Evolutionary conservation across 2,329 filamentous ascomycete genomes (phyloP), one percentile per base, ranked within the genome.

Genomic region (Rhinocladiella similis): DNA sequence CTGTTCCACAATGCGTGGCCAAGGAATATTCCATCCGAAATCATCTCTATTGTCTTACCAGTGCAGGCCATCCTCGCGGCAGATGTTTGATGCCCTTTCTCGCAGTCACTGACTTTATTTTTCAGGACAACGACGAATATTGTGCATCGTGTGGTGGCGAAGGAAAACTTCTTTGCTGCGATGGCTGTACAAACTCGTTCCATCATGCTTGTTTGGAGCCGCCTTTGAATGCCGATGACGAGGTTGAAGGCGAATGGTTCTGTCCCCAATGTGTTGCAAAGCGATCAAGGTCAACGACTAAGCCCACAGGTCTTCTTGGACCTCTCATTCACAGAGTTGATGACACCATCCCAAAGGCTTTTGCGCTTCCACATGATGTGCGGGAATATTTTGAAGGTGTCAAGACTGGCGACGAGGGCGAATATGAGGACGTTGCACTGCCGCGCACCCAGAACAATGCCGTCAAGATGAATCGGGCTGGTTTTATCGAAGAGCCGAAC

Each of bases 151-250:
- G 94, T 75, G 85, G 87, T 67, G 89, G 88, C 62, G 88, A 85
- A 64, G 93, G 93, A 55, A 85, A 91, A 65, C 83, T 99, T 61
- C 82, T 97, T 63, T 97, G 92, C 75, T 99, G 94, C 73, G 94
- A 97, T 75, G 90, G 89, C 61, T 99, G 94, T 75, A 84, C 87
- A 59, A 85, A 90, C 64, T 90, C 92, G 5, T 97, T 95, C 74
- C 94, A 97, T 73, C 91, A 94, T 70, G 81, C 84, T 57, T 97
- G 94, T 71, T 84, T 94, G 64, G 88, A 95, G 72, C 91, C 93
- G 60, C 88, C 90, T 38, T 78, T 91, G 64, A 80, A 85, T 53
- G 81, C 83, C 48, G 78, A 80, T 52, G 72, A 77, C 57, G 78
- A 87, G 56, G 86, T 87, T 10, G 85, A 89, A 56, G 88, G 91